A percentile compares a stretch with the other conserved stretches of the same genome.
phyloP scores from a whole-genome alignment of 768 basidiomycete species.

The Mycena galericulata region DNA sequence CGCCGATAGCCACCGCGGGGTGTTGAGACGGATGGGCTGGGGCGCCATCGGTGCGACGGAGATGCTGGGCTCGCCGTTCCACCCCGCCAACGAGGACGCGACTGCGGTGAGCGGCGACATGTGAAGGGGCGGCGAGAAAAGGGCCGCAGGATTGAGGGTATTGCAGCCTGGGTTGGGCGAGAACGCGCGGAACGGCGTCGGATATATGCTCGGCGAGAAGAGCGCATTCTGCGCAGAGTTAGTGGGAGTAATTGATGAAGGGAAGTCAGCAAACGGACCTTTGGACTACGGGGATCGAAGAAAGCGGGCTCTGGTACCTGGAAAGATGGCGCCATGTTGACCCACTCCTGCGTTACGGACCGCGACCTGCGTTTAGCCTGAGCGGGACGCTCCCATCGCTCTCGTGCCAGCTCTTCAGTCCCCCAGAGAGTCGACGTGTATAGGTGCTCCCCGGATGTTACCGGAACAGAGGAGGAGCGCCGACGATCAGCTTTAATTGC shows the following conservation, averaged over 20 bases:
- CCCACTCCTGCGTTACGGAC: constrained; percentile 28
- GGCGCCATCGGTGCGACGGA: constrained; percentile 15
- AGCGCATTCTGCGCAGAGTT: background rate
- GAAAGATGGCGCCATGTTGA: constrained; percentile 2
- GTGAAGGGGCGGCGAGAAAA: constrained; percentile 11
- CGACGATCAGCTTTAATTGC: constrained; percentile 26
- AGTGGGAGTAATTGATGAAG: background rate
- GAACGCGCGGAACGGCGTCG: constrained; percentile 12
- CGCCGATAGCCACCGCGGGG: constrained; percentile 10
- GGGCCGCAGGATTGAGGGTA: constrained; percentile 10
- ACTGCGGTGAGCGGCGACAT: constrained; percentile 29
- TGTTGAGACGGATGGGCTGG: constrained; percentile 16
- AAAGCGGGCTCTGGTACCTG: background rate
- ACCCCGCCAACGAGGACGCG: constrained; percentile 29
- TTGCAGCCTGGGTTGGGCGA: background rate
- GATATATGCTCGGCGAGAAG: constrained; percentile 10
- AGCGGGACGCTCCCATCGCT: constrained; percentile 2
- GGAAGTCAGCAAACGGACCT: constrained; percentile 11
- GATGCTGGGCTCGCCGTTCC: constrained; percentile 23
- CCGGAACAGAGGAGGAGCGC: constrained; percentile 33
- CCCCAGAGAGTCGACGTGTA: constrained; percentile 1
- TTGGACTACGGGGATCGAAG: constrained; percentile 24
- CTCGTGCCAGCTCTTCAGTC: background rate
- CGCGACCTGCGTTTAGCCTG: constrained; percentile 31
- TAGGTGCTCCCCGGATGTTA: constrained; percentile 25